These are phyloP conservation scores for Truncatella angustata DNA, from an alignment of 2,329 filamentous ascomycete genomes.

Conservation along the genomic window DNA sequence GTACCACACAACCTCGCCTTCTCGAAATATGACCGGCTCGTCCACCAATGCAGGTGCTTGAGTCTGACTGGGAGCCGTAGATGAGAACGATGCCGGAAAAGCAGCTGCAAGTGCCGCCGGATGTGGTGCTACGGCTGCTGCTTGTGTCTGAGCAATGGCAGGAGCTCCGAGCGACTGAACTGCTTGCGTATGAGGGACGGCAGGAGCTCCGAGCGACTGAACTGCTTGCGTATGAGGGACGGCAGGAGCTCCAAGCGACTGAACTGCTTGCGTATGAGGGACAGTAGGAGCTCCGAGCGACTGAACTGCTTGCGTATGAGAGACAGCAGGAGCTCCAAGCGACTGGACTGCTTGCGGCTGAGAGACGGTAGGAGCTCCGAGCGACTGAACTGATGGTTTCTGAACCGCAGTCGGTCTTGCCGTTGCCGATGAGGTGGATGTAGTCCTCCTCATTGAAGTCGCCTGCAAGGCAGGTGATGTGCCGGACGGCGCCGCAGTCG, in stretches of 20 bases:
- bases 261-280: no score
- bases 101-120: no score
- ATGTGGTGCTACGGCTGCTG: not conserved
- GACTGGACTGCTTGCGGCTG: no score
- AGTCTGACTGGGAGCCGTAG: not conserved
- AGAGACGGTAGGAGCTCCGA: slow-evolving; percentile 21
- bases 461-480: not conserved
- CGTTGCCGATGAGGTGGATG: slow-evolving; percentile 7
- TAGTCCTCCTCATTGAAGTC: slow-evolving; percentile 10
- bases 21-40: slow-evolving; percentile 38
- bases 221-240: no score
- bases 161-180: no score
- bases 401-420: not conserved
- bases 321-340: no score
- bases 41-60: not conserved
- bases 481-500: not conserved
- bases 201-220: no score
- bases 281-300: no score
- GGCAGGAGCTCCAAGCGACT: no score
- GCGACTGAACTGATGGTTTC: slow-evolving; percentile 1
- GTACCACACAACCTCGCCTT: slow-evolving; percentile 51
- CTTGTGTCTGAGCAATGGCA: no score
- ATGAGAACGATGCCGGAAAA: not conserved
- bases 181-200: no score
- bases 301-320: no score